Evolutionary conservation across 768 basidiomycete genomes (phyloP), one percentile per base, ranked within the genome.

Genomic region (Tulasnella sp.): DNA sequence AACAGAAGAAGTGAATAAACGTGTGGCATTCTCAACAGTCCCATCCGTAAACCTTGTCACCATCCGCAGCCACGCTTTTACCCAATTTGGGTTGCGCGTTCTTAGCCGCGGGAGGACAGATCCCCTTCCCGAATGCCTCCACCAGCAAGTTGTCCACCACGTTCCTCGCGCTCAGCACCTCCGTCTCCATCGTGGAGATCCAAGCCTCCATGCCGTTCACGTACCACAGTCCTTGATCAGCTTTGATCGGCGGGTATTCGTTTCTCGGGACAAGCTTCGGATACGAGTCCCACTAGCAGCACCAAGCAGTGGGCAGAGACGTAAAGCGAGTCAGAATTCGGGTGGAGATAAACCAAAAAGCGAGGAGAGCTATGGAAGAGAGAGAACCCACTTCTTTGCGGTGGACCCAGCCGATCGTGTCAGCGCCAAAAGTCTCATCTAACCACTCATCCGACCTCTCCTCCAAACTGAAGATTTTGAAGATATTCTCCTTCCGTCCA

Each of bases 101-200:
- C n/a, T 45, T 29, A 52, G 34, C 44, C 17, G 34, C 51, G 12
- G 38, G 29, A 0, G 50, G 50, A 67, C 89, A 92, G 38, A 92
- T 76, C n/a, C 83, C 77, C 0, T 80, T 73, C 34, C 77, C 72
- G 69, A 86, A 92, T 65, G 83, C 78, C 30, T 91, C 85, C 31
- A 79, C 76, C 21, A 92, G 72, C 19, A 92, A 74, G 24, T 88
- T 72, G 65, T 91, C 89, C 49, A 90, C 87, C 41, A 85, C 76
- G 68, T 93, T 92, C 30, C 90, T 80, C 0, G 87, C 80, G 0
- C 88, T 77, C 30, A 94, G 69, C 0, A 88, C 91, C 71, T 92
- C 84, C 0, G 92, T 93, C 70, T 97, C 93, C 93, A 97, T 96
- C 4, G 90, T 91, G 12, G 84, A 87, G 48, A 92, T 85, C 65